Conservation (phyloP, 805 yeast genomes). For the Tetrapisispora nanseiensis region DNA sequence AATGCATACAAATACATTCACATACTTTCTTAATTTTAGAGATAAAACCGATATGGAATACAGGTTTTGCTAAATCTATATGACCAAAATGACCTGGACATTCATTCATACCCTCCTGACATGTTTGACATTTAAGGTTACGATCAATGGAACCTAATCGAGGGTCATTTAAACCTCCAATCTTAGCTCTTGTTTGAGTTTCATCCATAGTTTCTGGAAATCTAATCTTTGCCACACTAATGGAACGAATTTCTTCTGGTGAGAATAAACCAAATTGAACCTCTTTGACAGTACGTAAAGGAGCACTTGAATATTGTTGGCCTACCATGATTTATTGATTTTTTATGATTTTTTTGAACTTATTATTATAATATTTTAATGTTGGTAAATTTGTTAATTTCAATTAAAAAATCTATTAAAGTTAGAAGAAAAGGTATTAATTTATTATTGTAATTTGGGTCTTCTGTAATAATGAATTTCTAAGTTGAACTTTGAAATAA, state of each 20-base stretch:
- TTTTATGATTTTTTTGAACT: slow-evolving; percentile 3
- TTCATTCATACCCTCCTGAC: slow-evolving; percentile 98
- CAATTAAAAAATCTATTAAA: background rate
- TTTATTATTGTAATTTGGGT: no score
- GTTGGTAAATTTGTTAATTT: background rate
- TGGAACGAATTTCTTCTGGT: slow-evolving; percentile 95
- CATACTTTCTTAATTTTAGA: slow-evolving; percentile 89
- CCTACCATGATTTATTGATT: slow-evolving; percentile 30
- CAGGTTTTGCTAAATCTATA: slow-evolving; percentile 96
- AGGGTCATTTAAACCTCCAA: slow-evolving; percentile 96
- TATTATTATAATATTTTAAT: background rate
- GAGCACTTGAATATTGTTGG: slow-evolving; percentile 96
- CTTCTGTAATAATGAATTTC: no score
- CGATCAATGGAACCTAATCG: slow-evolving; percentile 95
- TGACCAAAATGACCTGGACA: slow-evolving; percentile 99
- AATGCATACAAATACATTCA: slow-evolving; percentile 97
- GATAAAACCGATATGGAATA: slow-evolving; percentile 92
- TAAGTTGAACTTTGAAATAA: no score
- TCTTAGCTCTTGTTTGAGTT: slow-evolving; percentile 86
- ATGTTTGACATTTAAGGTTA: slow-evolving; percentile 95
- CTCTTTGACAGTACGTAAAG: slow-evolving; percentile 93
- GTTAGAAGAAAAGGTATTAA: background rate
- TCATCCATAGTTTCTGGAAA: slow-evolving; percentile 99
- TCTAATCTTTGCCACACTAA: slow-evolving; percentile 94
- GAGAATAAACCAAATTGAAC: slow-evolving; percentile 97